Evolutionary conservation across 805 yeast genomes (phyloP).

Genomic region (Kregervanrija delftensis): DNA sequence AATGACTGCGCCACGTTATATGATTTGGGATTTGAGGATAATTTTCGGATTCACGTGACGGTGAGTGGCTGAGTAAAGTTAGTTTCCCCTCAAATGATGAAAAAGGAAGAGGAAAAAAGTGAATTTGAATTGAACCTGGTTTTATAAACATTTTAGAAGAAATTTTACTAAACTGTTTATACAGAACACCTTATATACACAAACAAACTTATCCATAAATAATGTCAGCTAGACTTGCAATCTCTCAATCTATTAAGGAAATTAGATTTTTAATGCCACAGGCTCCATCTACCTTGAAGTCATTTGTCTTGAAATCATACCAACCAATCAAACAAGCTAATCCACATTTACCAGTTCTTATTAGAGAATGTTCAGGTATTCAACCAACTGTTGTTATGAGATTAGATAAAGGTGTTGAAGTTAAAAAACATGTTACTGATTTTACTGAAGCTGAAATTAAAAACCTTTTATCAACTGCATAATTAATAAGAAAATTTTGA

Average conservation of each 20-base stretch:
- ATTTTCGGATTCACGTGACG: too few species aligned
- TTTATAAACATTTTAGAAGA: too few species aligned
- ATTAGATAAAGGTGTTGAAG: constrained; percentile 50
- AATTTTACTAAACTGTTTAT: constrained; percentile 5
- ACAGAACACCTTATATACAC: background rate
- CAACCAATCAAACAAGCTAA: constrained; percentile 57
- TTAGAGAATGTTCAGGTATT: constrained; percentile 71
- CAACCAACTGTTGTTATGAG: constrained; percentile 72
- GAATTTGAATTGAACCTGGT: too few species aligned
- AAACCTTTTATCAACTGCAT: constrained; percentile 18
- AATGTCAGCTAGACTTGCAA: constrained; percentile 19
- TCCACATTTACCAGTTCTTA: constrained; percentile 63
- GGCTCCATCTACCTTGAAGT: constrained; percentile 60
- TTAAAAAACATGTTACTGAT: constrained; percentile 42
- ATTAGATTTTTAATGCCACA: constrained; percentile 78
- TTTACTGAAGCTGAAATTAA: constrained; percentile 40
- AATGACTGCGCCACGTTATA: too few species aligned
- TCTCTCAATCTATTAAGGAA: constrained; percentile 61
- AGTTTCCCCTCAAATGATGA: too few species aligned
- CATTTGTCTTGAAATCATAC: constrained; percentile 55
- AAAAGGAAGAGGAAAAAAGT: too few species aligned
- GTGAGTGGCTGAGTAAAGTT: too few species aligned
- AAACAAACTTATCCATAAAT: background rate
- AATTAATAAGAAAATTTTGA: too few species aligned
- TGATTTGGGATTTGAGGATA: too few species aligned